Percentiles rank a stretch among this genome's conserved stretches.
These are phyloP conservation scores for Fragilariopsis cylindrus DNA, from an alignment of 108 stramenopile species.

Conservation along the genomic window DNA sequence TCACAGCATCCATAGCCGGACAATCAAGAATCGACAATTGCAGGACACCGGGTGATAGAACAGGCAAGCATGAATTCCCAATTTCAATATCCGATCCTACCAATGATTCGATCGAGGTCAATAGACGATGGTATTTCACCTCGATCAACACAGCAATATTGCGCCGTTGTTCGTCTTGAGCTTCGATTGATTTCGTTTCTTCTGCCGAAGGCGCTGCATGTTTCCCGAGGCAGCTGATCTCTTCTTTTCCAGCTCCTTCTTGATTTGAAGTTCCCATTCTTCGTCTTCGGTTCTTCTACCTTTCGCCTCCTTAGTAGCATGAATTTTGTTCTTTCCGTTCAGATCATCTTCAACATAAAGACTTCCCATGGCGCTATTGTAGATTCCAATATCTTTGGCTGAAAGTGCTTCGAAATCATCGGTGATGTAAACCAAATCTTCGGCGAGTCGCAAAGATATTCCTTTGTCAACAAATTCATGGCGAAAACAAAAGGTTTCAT, in stretches of 20 bases:
- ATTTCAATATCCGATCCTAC: constrained; percentile 82
- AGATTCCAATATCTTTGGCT: constrained; percentile 27
- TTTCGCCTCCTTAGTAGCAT: constrained; percentile 39
- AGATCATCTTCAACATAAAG: constrained; percentile 16
- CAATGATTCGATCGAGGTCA: constrained; percentile 56
- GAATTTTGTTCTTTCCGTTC: constrained; percentile 6
- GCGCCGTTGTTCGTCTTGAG: constrained; percentile 54
- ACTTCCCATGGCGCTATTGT: constrained; percentile 27
- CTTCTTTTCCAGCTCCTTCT: constrained; percentile 78
- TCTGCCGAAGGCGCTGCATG: constrained; percentile 45
- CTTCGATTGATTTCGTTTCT: constrained; percentile 57
- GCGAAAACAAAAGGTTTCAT: constrained; percentile 56
- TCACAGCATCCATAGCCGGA: constrained; percentile 34
- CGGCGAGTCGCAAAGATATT: constrained; percentile 23
- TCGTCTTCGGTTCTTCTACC: constrained; percentile 68
- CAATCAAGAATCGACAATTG: constrained; percentile 51
- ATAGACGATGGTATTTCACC: constrained; percentile 41
- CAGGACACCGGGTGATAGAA: constrained; percentile 49
- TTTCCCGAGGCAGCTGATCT: constrained; percentile 32
- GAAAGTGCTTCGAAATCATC: constrained; percentile 24
- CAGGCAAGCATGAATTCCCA: constrained; percentile 75
- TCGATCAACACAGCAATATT: constrained; percentile 37
- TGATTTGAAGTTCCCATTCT: constrained; percentile 87
- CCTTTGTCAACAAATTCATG: constrained; percentile 27
- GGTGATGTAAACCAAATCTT: background rate